Evolutionary conservation across 2,329 filamentous ascomycete genomes (phyloP), one percentile per base, ranked within the genome.

Genomic region (Diaporthe sp.): DNA sequence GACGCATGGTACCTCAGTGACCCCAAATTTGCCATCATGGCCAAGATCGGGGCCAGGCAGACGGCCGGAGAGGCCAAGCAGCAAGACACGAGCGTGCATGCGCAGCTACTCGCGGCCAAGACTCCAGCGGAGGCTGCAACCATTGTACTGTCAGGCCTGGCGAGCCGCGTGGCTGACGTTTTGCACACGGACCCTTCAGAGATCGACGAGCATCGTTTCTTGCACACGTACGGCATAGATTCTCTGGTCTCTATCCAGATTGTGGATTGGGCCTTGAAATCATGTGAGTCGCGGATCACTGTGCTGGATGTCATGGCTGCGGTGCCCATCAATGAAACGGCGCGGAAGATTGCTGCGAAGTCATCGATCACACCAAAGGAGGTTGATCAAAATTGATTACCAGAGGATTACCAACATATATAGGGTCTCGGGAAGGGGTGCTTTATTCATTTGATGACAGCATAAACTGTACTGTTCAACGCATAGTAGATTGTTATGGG

Each of bases 251-350:
- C 53, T 13, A 56, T 56, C 10, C 53, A 56, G 53, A 56, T 56
- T 0, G 53, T 56, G 30, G 53, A 35, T 15, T 56, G 53, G 53
- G 53, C 53, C 17, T 17, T 56, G 30, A 56, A 56, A 13, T 56
- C 30, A 22, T 56, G 53, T 17, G 53, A 56, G 9, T 56, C 53
- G 53, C 53, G 53, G 17, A 56, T 56, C 30, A 56, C 53, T 15
- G 53, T 56, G 27, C 30, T 56, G 53, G 53, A 56, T 56, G 53
- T 56, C 53, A 56, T 56, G 53, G 53, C 53, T 32, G 53, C 53
- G 53, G 53, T 56, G 19, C 53, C 53, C 2, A 56, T 56, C 53
- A 56, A n/a, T 35, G 53, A 56, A 13, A 35, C 30, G 30, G 53
- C 53, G 17, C 53, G 53, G 53, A 56, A 56, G 9, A 56, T 56